These are phyloP conservation scores for Mycena sanguinolenta DNA, from an alignment of 768 basidiomycete genomes.

Conservation along the genomic window DNA sequence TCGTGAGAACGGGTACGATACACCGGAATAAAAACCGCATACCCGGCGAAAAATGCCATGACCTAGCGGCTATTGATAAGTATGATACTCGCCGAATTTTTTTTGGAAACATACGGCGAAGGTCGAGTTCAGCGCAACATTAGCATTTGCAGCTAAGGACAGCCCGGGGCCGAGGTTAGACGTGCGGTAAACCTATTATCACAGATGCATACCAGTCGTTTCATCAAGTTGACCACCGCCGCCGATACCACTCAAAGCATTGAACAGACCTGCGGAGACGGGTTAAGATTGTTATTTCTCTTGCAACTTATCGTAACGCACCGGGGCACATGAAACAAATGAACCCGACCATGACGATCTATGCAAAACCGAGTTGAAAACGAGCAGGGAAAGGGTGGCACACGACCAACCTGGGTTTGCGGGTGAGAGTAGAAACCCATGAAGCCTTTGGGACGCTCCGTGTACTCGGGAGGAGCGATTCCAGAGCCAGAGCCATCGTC, in stretches of 20 bases:
- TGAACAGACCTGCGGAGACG: constrained; percentile 72
- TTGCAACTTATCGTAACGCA: constrained; percentile 49
- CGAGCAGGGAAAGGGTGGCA: background rate
- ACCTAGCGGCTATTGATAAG: constrained; percentile 11
- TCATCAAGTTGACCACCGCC: constrained; percentile 82
- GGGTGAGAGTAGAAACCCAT: constrained; percentile 67
- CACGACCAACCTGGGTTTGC: constrained; percentile 57
- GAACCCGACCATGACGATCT: constrained; percentile 67
- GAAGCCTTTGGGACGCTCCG: constrained; percentile 59
- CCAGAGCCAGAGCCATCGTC: constrained; percentile 47
- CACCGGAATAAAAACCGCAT: constrained; percentile 31
- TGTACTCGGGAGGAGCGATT: constrained; percentile 39
- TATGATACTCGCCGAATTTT: constrained; percentile 42
- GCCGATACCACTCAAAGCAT: constrained; percentile 84
- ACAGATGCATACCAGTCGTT: constrained; percentile 55
- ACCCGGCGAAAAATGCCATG: constrained; percentile 79
- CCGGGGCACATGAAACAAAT: constrained; percentile 65
- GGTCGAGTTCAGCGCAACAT: constrained; percentile 74
- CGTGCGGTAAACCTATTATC: too few species aligned
- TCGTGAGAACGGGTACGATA: background rate
- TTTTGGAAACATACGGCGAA: constrained; percentile 58
- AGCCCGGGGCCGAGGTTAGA: background rate
- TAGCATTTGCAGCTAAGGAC: constrained; percentile 66
- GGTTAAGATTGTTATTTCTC: background rate
- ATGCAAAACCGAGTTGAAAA: background rate